Evolutionary conservation across 208 protist species (phyloP).

Genomic region (Leptomonas pyrrhocoris): DNA sequence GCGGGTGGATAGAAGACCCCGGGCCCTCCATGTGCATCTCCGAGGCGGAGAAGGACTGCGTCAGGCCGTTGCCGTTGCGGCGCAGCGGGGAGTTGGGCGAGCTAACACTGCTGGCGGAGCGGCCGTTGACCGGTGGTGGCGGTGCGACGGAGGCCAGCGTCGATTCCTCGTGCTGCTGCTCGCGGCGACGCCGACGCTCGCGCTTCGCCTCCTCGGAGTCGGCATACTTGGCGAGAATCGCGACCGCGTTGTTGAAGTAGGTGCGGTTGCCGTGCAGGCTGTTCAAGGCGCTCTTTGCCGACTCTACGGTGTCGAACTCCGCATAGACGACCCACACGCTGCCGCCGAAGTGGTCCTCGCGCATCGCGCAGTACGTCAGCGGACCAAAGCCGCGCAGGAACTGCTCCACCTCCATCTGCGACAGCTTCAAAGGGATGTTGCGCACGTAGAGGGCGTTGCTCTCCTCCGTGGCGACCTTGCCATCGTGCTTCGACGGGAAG

Average conservation of each 20-base stretch:
- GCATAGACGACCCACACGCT: constrained; percentile 88
- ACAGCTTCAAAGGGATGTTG: constrained; percentile 72
- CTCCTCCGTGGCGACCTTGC: constrained; percentile 60
- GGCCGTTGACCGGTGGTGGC: constrained; percentile 1
- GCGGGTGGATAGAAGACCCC: constrained; percentile 13
- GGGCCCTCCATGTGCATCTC: constrained; percentile 28
- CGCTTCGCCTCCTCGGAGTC: constrained; percentile 81
- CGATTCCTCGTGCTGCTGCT: constrained; percentile 36
- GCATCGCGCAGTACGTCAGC: constrained; percentile 89
- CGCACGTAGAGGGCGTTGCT: constrained; percentile 81
- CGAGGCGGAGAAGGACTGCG: constrained; percentile 17
- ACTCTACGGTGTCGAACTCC: constrained; percentile 74
- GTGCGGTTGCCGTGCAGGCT: constrained; percentile 72
- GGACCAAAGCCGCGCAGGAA: constrained; percentile 70
- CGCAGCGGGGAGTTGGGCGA: neutral
- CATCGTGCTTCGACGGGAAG: constrained; percentile 86
- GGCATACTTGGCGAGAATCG: constrained; percentile 85
- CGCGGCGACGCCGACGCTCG: constrained; percentile 74
- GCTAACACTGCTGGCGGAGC: constrained; percentile 2
- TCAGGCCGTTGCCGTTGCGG: constrained; percentile 7
- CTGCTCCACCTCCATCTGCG: constrained; percentile 65
- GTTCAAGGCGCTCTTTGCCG: constrained; percentile 59
- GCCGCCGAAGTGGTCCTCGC: constrained; percentile 82
- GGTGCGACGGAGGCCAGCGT: constrained; percentile 11
- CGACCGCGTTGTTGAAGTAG: constrained; percentile 63